Evolutionary conservation across 306 rosid genomes (phyloP).

Genomic region (Prunus mira): DNA sequence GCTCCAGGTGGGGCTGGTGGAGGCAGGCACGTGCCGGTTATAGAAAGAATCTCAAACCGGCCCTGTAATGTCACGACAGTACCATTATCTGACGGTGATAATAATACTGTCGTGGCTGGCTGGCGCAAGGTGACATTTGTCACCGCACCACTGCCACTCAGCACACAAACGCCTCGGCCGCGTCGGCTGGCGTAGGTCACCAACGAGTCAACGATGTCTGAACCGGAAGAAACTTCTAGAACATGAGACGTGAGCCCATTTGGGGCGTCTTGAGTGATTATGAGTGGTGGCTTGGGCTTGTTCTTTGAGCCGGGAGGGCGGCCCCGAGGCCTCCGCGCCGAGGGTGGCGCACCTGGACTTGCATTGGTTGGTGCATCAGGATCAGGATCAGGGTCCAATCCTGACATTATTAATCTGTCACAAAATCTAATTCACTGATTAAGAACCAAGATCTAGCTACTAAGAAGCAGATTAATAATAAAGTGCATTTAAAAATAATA

Average conservation of each 20-base stretch:
- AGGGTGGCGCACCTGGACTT: slow-evolving; percentile 21
- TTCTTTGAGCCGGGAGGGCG: slow-evolving; percentile 38
- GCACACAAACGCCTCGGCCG: slow-evolving; percentile 35
- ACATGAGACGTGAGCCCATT: slow-evolving; percentile 36
- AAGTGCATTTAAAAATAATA: neutral
- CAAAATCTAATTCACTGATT: neutral
- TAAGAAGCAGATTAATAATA: no score
- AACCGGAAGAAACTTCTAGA: slow-evolving; percentile 29
- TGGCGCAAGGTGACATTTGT: slow-evolving; percentile 34
- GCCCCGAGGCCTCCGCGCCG: slow-evolving; percentile 22
- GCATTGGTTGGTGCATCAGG: slow-evolving; percentile 13
- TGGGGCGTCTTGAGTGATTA: slow-evolving; percentile 32
- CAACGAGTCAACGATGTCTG: slow-evolving; percentile 34
- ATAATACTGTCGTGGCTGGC: slow-evolving; percentile 9
- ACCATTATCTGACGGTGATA: neutral
- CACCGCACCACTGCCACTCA: slow-evolving; percentile 33
- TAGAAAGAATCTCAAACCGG: slow-evolving; percentile 34
- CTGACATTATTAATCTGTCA: slow-evolving; percentile 20
- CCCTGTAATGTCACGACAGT: slow-evolving; percentile 26
- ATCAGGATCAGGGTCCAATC: slow-evolving; percentile 14
- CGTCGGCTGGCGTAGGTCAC: slow-evolving; percentile 28
- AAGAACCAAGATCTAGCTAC: neutral
- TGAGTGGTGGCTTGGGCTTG: slow-evolving; percentile 33
- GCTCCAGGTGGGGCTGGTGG: slow-evolving; percentile 37
- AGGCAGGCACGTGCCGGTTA: slow-evolving; percentile 37